Conservation (phyloP, 2,329 filamentous ascomycete species). For the Cordyceps pruinosa region DNA sequence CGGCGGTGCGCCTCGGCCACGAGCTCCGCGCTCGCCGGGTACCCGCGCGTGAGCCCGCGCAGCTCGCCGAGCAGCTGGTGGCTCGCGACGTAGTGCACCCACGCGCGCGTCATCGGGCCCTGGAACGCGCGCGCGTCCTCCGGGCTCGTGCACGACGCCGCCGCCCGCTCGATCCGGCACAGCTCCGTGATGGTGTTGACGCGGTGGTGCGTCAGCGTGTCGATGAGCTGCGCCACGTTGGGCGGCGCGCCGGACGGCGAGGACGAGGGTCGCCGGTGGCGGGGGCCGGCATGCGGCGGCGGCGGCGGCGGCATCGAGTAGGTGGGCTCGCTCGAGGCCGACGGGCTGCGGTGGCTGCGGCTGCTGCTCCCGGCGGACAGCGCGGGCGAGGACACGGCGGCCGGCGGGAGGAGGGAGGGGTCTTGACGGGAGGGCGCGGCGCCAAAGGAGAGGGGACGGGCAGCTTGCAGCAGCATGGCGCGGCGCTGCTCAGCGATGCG, state of each 20-base stretch:
- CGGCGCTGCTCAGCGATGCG: not conserved
- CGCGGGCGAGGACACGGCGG: slow-evolving; percentile 12
- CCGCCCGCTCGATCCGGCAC: slow-evolving; percentile 61
- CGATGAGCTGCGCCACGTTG: slow-evolving; percentile 44
- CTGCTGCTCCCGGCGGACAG: slow-evolving; percentile 12
- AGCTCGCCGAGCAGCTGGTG: slow-evolving; percentile 64
- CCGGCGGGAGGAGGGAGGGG: not conserved
- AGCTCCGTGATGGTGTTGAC: slow-evolving; percentile 68
- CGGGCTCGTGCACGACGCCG: slow-evolving; percentile 49
- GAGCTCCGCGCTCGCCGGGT: slow-evolving; percentile 59
- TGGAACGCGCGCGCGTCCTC: slow-evolving; percentile 53
- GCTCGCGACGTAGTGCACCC: slow-evolving; percentile 64
- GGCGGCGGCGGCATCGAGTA: not conserved
- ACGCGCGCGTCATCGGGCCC: slow-evolving; percentile 61
- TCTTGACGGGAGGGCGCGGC: slow-evolving; percentile 12
- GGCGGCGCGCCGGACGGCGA: not conserved
- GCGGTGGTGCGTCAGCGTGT: slow-evolving; percentile 57
- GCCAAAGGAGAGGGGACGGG: not conserved
- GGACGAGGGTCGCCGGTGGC: not conserved
- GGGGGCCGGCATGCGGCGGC: not conserved
- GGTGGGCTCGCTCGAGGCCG: slow-evolving; percentile 14
- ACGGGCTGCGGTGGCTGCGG: slow-evolving; percentile 13
- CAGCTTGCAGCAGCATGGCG: slow-evolving; percentile 19
- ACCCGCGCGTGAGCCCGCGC: slow-evolving; percentile 58
- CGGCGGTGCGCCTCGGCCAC: slow-evolving; percentile 58